Evolutionary conservation across 805 yeast genomes (phyloP).

Genomic region (Kazachstania psychrophila): DNA sequence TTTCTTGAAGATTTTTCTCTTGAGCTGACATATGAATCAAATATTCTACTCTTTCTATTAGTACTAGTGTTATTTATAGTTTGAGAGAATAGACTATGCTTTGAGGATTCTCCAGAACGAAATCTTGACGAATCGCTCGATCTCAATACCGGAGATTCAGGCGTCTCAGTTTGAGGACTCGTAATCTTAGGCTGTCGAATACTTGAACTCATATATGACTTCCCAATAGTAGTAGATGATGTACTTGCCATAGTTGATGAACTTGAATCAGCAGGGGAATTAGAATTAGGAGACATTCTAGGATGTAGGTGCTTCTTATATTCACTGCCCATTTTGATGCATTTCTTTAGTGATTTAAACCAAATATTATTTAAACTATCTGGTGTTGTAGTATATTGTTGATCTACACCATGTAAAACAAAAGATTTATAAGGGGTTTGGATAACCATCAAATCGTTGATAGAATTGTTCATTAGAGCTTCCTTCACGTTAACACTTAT

Average conservation of each 20-base stretch:
- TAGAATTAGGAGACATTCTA: not conserved
- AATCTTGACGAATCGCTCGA: constrained; percentile 16
- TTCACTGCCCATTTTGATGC: constrained; percentile 42
- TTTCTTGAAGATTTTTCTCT: constrained; percentile 9
- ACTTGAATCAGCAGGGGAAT: not conserved
- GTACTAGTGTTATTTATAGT: constrained; percentile 1
- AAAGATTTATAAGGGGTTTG: constrained; percentile 47
- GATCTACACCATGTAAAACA: constrained; percentile 16
- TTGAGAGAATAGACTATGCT: constrained; percentile 3
- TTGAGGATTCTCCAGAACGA: constrained; percentile 5
- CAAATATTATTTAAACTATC: constrained; percentile 33
- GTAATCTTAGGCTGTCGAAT: too few relatives aligned
- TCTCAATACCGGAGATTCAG: too few relatives aligned
- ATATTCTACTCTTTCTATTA: constrained; percentile 20
- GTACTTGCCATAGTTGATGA: not conserved
- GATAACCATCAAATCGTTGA: constrained; percentile 40
- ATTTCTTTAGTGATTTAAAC: constrained; percentile 46
- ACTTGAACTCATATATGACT: too few relatives aligned
- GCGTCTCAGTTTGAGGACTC: too few relatives aligned
- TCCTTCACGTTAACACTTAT: constrained; percentile 51
- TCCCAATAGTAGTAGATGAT: not conserved
- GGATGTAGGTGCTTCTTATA: constrained; percentile 4
- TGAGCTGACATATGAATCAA: constrained; percentile 28
- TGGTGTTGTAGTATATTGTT: constrained; percentile 37
- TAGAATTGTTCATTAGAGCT: constrained; percentile 37